phyloP scores from a whole-genome alignment of 129 eudicot genomes.

The Solidago caesia region DNA sequence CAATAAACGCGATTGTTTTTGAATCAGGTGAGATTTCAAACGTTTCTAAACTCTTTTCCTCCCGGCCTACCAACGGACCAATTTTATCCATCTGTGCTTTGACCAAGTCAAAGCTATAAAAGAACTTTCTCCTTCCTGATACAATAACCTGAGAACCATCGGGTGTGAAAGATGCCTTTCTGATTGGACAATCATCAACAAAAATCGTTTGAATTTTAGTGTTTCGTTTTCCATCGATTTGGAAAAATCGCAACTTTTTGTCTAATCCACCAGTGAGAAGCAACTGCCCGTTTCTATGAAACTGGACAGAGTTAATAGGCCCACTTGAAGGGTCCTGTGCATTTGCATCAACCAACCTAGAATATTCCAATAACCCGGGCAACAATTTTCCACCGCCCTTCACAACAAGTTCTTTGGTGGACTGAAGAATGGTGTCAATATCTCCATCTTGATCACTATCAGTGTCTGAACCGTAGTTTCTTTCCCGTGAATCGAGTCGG shows the following conservation, averaged over 20 bases:
- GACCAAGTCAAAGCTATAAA: constrained; percentile 74
- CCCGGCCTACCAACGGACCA: constrained; percentile 79
- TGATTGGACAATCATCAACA: constrained; percentile 77
- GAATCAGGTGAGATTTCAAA: constrained; percentile 97
- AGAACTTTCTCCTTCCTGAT: constrained; percentile 87
- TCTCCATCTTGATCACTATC: constrained; percentile 53
- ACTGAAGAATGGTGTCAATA: constrained; percentile 53
- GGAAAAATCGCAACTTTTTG: constrained; percentile 72
- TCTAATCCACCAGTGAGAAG: constrained; percentile 85
- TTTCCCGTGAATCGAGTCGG: constrained; percentile 37
- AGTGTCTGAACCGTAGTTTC: constrained; percentile 48
- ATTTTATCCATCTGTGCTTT: constrained; percentile 65
- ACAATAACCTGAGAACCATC: constrained; percentile 89
- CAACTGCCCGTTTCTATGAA: constrained; percentile 88
- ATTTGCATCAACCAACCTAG: constrained; percentile 77
- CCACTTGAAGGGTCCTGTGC: constrained; percentile 63
- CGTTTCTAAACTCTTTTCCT: constrained; percentile 78
- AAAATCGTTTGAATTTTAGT: constrained; percentile 70
- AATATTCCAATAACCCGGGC: constrained; percentile 75
- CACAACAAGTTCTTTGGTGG: constrained; percentile 74
- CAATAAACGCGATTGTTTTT: constrained; percentile 77
- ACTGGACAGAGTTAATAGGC: constrained; percentile 73
- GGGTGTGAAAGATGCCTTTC: constrained; percentile 72
- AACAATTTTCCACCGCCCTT: constrained; percentile 51
- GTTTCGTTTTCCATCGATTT: constrained; percentile 88